Evolutionary conservation across 495 filamentous ascomycete species (phyloP), one percentile per base, ranked within the genome.

Genomic region (Annulohypoxylon stygium): DNA sequence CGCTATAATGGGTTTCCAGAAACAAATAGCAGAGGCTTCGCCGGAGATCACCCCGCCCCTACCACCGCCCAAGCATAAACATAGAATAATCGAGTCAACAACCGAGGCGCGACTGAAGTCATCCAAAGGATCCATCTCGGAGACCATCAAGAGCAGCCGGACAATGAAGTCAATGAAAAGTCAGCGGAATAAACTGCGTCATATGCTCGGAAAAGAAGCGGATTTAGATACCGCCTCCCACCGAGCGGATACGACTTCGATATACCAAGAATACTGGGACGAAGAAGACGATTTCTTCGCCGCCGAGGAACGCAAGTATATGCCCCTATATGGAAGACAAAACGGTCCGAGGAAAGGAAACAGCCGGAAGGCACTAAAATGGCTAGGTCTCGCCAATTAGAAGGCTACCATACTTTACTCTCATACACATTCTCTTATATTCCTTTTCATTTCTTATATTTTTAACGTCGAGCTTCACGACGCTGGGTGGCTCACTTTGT

Each of bases 311-410:
- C 75, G 79, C 4, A 77, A 79, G 55, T 79, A 81, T 23, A 81
- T 82, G 75, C 78, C 80, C 14, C 69, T 80, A 34, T 82, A 76
- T 18, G 67, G 76, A 30, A 55, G 67, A 16, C 67, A 64, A 25
- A 14, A 54, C 1, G 50, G 41, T 0, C 57, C 71, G 39, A 75
- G 71, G 20, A 79, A 78, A 65, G 73, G 71, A 7, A 79, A 68
- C 34, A 78, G 75, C 41, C 73, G 75, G 6, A 81, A 81, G 63
- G 80, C 80, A 36, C 70, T 81, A 23, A 80, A 79, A 66, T 81
- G 78, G 73, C 70, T 81, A 1, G 80, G 80, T n/a, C 73, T 82
- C 10, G 64, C 78, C 26, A 74, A 45, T 1, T 69, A 43, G 50
- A 33, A 2, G n/a, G 4, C 34, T 20, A n/a, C 20, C 9, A 51